phyloP scores from a whole-genome alignment of 1,139 yeast genomes.

The Candida tetrigidarum region DNA sequence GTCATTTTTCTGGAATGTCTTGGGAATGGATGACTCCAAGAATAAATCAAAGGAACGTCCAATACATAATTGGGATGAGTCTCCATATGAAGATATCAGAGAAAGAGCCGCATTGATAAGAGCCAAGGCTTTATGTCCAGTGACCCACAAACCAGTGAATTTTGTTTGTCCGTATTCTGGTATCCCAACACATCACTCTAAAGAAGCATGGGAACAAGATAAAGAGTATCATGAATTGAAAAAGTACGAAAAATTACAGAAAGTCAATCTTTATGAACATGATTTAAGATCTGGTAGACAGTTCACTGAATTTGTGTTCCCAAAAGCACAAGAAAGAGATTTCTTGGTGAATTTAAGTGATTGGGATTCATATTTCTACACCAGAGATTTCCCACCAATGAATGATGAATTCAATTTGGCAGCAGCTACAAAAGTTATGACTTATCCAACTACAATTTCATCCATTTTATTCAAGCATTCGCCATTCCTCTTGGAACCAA shows the following conservation, averaged over 20 bases:
- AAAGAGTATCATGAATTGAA: slow-evolving; percentile 68
- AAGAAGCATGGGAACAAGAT: slow-evolving; percentile 89
- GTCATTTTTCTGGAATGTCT: slow-evolving; percentile 44
- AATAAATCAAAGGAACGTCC: slow-evolving; percentile 24
- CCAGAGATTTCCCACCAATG: slow-evolving; percentile 93
- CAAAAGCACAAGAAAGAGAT: slow-evolving; percentile 78
- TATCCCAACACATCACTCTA: slow-evolving; percentile 92
- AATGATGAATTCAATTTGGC: slow-evolving; percentile 96
- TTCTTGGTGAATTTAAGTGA: slow-evolving; percentile 75
- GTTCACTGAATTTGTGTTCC: slow-evolving; percentile 95
- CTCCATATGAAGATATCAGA: slow-evolving; percentile 86
- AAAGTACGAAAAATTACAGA: slow-evolving; percentile 73
- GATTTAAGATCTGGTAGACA: slow-evolving; percentile 92
- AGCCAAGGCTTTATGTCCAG: slow-evolving; percentile 90
- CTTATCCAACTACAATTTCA: slow-evolving; percentile 91
- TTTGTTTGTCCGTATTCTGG: slow-evolving; percentile 94
- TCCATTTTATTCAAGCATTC: slow-evolving; percentile 82
- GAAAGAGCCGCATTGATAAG: slow-evolving; percentile 91
- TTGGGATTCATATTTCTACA: slow-evolving; percentile 95
- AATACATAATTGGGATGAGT: slow-evolving; percentile 72
- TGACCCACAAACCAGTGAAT: slow-evolving; percentile 77
- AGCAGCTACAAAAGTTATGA: slow-evolving; percentile 90
- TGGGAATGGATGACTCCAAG: slow-evolving; percentile 38
- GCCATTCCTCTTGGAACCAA: slow-evolving; percentile 79
- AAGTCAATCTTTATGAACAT: slow-evolving; percentile 92